Conservation (phyloP, 2,329 filamentous ascomycete genomes). For the Fusarium burgessii region DNA sequence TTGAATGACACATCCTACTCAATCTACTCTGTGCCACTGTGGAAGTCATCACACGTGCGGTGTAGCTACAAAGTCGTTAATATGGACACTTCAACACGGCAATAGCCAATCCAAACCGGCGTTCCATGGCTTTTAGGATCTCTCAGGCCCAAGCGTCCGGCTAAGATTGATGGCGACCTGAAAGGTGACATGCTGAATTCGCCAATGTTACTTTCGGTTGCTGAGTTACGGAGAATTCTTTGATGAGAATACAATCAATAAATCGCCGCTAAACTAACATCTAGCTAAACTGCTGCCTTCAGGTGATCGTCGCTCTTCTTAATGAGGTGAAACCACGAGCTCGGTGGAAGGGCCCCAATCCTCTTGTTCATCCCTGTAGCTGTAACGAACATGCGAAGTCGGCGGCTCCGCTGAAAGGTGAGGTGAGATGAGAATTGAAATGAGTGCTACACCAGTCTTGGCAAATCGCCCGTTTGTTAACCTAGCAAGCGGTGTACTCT, state of each 20-base stretch:
- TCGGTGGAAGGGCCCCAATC: slow-evolving; percentile 29
- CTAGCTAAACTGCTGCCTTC: slow-evolving; percentile 23
- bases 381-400: slow-evolving; percentile 16
- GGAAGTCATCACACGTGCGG: slow-evolving; percentile 24
- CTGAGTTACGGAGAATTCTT: slow-evolving; percentile 28
- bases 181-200: slow-evolving; percentile 29
- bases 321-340: slow-evolving; percentile 36
- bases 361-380: slow-evolving; percentile 22
- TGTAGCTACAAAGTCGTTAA: slow-evolving; percentile 18
- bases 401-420: slow-evolving; percentile 24
- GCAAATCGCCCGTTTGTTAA: slow-evolving; percentile 25
- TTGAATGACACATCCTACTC: not conserved
- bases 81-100: not conserved
- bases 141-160: slow-evolving; percentile 25
- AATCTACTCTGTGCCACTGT: not conserved
- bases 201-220: slow-evolving; percentile 31
- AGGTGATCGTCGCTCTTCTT: slow-evolving; percentile 30
- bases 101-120: not conserved
- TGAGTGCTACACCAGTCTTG: slow-evolving; percentile 30
- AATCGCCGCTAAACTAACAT: slow-evolving; percentile 9
- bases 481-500: slow-evolving; percentile 3
- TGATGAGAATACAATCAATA: slow-evolving; percentile 19
- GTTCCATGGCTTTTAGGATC: slow-evolving; percentile 24
- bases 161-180: slow-evolving; percentile 26
- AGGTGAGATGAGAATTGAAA: slow-evolving; percentile 25